Evolutionary conservation across 805 yeast species (phyloP).

Genomic region (Saccharomyces kudriavzevii): DNA sequence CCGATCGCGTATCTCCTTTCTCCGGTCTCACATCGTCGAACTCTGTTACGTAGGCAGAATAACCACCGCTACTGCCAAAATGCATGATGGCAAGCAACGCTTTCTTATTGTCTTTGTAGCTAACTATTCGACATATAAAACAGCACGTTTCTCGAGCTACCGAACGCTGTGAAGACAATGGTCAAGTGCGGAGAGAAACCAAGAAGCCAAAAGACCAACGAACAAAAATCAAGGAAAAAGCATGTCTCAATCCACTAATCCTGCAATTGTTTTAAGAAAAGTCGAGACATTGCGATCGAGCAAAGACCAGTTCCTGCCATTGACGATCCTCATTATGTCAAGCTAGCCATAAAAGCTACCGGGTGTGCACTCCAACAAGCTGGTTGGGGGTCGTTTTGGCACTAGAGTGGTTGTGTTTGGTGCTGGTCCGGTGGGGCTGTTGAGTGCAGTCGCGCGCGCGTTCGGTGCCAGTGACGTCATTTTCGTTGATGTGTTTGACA

Average conservation of each 20-base stretch:
- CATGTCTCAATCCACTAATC: neutral
- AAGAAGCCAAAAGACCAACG: too few relatives aligned
- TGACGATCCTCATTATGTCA: constrained; percentile 57
- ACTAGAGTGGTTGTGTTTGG: constrained; percentile 69
- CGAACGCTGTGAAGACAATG: too few relatives aligned
- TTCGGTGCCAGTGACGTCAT: constrained; percentile 68
- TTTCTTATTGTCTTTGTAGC: too few relatives aligned
- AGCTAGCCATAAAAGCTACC: constrained; percentile 68
- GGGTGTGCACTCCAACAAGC: constrained; percentile 78
- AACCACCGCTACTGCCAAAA: too few relatives aligned
- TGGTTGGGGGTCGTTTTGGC: constrained; percentile 55
- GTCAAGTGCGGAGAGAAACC: too few relatives aligned
- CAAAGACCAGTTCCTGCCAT: constrained; percentile 60
- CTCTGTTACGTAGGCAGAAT: too few relatives aligned
- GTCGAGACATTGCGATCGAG: constrained; percentile 57
- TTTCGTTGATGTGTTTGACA: constrained; percentile 25
- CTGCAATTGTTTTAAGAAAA: constrained; percentile 54
- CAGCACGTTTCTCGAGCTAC: too few relatives aligned
- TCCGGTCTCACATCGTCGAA: too few relatives aligned
- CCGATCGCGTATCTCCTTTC: too few relatives aligned
- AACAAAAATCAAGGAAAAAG: too few relatives aligned
- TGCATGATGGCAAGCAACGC: too few relatives aligned
- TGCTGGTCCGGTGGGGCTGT: constrained; percentile 81
- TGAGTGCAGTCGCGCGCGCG: constrained; percentile 63
- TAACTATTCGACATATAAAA: too few relatives aligned